phyloP scores from a whole-genome alignment of 129 eudicot genomes.

The Lactuca saligna region DNA sequence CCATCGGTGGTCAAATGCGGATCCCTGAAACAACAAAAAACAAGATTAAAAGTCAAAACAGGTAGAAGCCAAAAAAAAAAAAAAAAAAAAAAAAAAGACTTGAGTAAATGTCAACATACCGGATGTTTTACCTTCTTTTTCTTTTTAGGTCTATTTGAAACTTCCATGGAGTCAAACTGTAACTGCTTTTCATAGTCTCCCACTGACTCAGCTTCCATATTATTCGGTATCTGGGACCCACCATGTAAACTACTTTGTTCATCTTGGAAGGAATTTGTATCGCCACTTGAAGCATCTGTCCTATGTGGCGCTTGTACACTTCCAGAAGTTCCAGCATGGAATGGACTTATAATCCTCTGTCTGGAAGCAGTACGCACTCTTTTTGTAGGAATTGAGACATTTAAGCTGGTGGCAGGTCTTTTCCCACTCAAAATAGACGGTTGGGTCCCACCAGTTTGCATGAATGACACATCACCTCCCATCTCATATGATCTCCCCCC shows the following conservation, averaged over 20 bases:
- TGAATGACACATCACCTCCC: slow-evolving; percentile 47
- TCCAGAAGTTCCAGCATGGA: slow-evolving; percentile 64
- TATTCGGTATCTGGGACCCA: slow-evolving; percentile 54
- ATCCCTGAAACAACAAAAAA: slow-evolving; percentile 47
- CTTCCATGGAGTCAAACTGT: slow-evolving; percentile 64
- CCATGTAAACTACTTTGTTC: slow-evolving; percentile 78
- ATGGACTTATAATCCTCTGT: slow-evolving; percentile 79
- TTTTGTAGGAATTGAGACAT: slow-evolving; percentile 82
- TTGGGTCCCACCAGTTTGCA: slow-evolving; percentile 49
- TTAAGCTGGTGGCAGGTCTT: slow-evolving; percentile 62
- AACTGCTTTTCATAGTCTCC: slow-evolving; percentile 70
- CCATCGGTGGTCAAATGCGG: slow-evolving; percentile 72
- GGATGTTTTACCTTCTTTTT: slow-evolving; percentile 80
- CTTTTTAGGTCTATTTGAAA: slow-evolving; percentile 76
- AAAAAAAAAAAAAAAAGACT: background rate
- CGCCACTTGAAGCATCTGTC: slow-evolving; percentile 96
- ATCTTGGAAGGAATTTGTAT: slow-evolving; percentile 91
- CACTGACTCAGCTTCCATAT: slow-evolving; percentile 78
- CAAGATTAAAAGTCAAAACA: background rate
- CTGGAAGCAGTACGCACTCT: slow-evolving; percentile 91
- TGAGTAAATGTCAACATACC: slow-evolving; percentile 38
- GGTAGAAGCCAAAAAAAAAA: slow-evolving; percentile 3
- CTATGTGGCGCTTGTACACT: slow-evolving; percentile 56
- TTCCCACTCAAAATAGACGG: slow-evolving; percentile 57
- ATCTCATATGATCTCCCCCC: slow-evolving; percentile 56